Conservation (phyloP, 106 monocot genomes). For the Platanthera zijinensis region DNA sequence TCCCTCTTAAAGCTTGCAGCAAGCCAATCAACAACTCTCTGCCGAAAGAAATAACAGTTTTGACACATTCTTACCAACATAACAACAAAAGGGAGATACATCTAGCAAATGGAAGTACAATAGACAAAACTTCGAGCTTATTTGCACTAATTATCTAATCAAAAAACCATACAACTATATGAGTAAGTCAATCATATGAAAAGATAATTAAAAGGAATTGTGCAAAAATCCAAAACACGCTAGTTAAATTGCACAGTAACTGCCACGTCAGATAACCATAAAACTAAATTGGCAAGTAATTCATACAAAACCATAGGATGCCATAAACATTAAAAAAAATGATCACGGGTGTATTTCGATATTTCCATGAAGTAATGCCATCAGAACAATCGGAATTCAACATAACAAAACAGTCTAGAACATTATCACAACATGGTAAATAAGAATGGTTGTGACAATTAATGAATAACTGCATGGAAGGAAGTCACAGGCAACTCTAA, state of each 20-base stretch:
- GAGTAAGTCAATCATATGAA: not conserved
- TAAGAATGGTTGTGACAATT: not conserved
- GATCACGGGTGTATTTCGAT: not conserved
- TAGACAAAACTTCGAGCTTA: not conserved
- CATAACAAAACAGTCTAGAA: not conserved
- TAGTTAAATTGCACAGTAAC: not conserved
- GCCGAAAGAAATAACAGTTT: constrained; percentile 4
- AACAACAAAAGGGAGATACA: not conserved
- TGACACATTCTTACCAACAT: not conserved
- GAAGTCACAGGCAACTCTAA: too few species aligned
- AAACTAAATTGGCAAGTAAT: not conserved
- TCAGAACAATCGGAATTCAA: not conserved
- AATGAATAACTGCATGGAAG: too few species aligned
- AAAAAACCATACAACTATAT: not conserved
- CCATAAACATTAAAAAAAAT: not conserved
- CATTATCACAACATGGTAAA: not conserved
- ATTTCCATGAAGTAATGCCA: not conserved
- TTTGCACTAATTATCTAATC: not conserved
- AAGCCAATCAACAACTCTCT: constrained; percentile 90
- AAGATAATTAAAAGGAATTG: too few species aligned
- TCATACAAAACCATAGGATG: not conserved
- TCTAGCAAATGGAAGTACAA: not conserved
- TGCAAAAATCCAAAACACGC: too few species aligned
- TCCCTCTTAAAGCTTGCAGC: constrained; percentile 60
- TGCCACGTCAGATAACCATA: not conserved